phyloP scores from a whole-genome alignment of 1,139 yeast genomes.

The Pichia sp. region DNA sequence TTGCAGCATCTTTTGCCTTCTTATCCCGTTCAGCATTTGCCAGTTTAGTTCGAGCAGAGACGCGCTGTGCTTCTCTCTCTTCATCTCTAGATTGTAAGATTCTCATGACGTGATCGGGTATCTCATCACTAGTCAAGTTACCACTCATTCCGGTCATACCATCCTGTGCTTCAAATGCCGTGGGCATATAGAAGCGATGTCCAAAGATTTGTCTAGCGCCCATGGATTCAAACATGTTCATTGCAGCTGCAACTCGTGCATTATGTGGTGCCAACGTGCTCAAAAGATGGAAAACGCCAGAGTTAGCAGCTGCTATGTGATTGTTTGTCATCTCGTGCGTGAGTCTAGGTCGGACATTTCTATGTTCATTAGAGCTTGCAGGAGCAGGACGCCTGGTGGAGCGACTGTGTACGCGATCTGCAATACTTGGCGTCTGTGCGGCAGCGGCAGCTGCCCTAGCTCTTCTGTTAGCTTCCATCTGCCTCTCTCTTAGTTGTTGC shows the following conservation, averaged over 20 bases:
- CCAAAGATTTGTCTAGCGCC: too few relatives aligned
- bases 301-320: background rate
- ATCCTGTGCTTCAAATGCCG: too few relatives aligned
- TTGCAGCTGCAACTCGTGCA: too few relatives aligned
- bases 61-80: constrained; percentile 26
- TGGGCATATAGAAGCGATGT: too few relatives aligned
- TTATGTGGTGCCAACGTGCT: too few relatives aligned
- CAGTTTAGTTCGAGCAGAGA: constrained; percentile 20
- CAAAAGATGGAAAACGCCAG: constrained; percentile 4
- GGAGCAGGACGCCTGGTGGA: too few relatives aligned
- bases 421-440: background rate
- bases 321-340: background rate
- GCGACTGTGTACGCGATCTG: constrained; percentile 3
- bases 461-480: constrained; percentile 6
- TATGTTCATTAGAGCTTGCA: too few relatives aligned
- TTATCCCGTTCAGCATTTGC: constrained; percentile 27
- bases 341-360: constrained; percentile 2
- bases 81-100: constrained; percentile 27
- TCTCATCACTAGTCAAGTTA: constrained; percentile 16
- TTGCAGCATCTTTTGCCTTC: constrained; percentile 25
- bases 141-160: too few relatives aligned
- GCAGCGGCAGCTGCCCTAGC: constrained; percentile 7
- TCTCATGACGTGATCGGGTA: constrained; percentile 31
- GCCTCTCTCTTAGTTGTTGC: constrained; percentile 3
- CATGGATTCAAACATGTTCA: too few relatives aligned